These are phyloP conservation scores for Colletotrichum sp. DNA, from an alignment of 2,329 filamentous ascomycete species.

Conservation along the genomic window DNA sequence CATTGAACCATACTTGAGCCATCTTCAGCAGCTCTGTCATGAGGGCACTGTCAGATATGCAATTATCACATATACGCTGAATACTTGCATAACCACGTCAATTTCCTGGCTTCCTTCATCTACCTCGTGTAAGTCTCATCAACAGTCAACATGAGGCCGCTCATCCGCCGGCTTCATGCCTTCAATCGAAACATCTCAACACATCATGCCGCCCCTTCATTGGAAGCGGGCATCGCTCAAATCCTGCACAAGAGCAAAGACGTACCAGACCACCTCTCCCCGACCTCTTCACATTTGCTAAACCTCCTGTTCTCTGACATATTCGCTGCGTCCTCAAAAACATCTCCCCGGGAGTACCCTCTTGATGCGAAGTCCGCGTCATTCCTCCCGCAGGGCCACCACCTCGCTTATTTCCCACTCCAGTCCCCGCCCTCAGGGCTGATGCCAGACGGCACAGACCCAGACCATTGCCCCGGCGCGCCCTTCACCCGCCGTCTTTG, in stretches of 20 bases:
- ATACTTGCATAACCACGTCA: not conserved
- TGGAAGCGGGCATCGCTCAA: not conserved
- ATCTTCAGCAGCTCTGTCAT: not conserved
- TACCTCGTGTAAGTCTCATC: slow-evolving; percentile 1
- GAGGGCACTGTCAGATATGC: not conserved
- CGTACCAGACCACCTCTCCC: slow-evolving; percentile 53
- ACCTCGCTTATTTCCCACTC: slow-evolving; percentile 87
- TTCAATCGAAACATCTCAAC: not conserved
- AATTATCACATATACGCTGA: not conserved
- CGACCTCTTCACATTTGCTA: slow-evolving; percentile 70
- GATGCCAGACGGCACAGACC: slow-evolving; percentile 84
- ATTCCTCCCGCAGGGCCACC: slow-evolving; percentile 70
- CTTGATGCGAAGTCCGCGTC: not conserved
- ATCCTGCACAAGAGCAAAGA: slow-evolving; percentile 29
- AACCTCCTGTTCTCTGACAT: slow-evolving; percentile 64
- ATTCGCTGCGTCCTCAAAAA: slow-evolving; percentile 37
- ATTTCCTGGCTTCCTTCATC: not conserved
- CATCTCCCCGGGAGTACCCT: slow-evolving; percentile 13
- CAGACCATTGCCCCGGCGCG: slow-evolving; percentile 73
- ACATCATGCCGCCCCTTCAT: not conserved
- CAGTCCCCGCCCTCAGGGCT: slow-evolving; percentile 66
- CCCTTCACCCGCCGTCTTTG: slow-evolving; percentile 83
- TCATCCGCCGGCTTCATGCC: not conserved
- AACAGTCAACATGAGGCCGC: not conserved
- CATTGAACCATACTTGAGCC: not conserved